phyloP scores from a whole-genome alignment of 106 monocot genomes.

The Dendrobium officinale region DNA sequence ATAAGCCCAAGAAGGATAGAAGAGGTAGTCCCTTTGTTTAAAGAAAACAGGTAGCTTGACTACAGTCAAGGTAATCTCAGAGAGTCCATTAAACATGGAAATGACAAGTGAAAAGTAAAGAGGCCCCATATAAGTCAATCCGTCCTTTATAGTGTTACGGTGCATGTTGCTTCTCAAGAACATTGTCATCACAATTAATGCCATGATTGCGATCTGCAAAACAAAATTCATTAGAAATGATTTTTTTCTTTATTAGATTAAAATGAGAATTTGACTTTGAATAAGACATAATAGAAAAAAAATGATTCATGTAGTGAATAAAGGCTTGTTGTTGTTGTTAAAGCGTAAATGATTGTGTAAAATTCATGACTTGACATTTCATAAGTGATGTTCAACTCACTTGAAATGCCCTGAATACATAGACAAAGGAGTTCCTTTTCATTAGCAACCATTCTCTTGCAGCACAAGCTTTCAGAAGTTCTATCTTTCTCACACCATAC shows the following conservation, averaged over 20 bases:
- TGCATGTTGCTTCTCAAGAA: conserved; percentile 9
- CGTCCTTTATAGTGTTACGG: conserved; percentile 8
- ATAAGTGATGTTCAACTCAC: conserved; percentile 3
- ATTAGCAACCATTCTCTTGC: conserved; percentile 38
- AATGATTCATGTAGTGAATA: no score
- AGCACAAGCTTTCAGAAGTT: conserved; percentile 28
- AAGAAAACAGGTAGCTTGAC: conserved; percentile 15
- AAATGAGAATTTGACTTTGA: no score
- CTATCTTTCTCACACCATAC: conserved; percentile 28
- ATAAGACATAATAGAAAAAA: no score
- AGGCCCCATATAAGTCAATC: conserved; percentile 8
- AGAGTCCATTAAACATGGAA: conserved; percentile 12
- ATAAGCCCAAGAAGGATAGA: conserved; percentile 22
- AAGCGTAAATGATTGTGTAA: not conserved
- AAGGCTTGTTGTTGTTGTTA: no score
- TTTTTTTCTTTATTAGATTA: no score
- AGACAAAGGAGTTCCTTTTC: conserved; percentile 50
- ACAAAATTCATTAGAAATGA: not conserved
- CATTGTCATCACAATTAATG: conserved; percentile 8
- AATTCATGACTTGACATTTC: not conserved
- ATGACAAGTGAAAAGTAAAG: conserved; percentile 7
- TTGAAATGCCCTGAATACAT: conserved; percentile 41
- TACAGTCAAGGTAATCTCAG: conserved; percentile 6
- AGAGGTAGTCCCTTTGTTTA: conserved; percentile 20
- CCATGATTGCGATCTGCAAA: not conserved